A percentile compares a stretch with the other conserved stretches of the same genome.
These are phyloP conservation scores for Saturnispora mendoncae DNA, from an alignment of 805 yeast species.

Conservation along the genomic window DNA sequence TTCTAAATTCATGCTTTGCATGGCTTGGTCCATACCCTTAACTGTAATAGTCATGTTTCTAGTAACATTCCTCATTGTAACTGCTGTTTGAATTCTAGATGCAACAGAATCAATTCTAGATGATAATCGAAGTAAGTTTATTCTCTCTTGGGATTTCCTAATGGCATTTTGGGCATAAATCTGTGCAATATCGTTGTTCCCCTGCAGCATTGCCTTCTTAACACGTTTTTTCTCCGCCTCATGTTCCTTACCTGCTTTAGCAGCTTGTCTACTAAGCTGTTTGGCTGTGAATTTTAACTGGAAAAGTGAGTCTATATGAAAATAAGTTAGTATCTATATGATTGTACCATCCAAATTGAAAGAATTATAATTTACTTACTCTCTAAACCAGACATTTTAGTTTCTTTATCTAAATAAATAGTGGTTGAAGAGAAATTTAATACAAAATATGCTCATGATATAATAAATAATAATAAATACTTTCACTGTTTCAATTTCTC, in stretches of 20 bases:
- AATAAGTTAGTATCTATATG: constrained; percentile 9
- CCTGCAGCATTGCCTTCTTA: constrained; percentile 79
- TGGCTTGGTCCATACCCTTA: constrained; percentile 91
- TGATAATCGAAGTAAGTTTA: constrained; percentile 71
- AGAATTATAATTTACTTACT: too few relatives aligned
- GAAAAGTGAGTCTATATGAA: constrained; percentile 46
- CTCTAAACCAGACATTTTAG: constrained; percentile 33
- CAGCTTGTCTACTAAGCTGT: constrained; percentile 82
- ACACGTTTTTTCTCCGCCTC: constrained; percentile 77
- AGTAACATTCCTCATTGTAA: constrained; percentile 92
- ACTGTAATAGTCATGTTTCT: constrained; percentile 91
- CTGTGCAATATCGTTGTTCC: constrained; percentile 85
- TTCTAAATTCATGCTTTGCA: constrained; percentile 92
- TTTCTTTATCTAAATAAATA: neutral
- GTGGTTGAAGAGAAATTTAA: neutral
- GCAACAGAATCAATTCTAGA: constrained; percentile 95
- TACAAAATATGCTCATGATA: constrained; percentile 6
- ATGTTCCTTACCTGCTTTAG: constrained; percentile 86
- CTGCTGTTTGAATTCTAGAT: constrained; percentile 93
- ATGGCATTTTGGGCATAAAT: constrained; percentile 95
- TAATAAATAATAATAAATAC: neutral
- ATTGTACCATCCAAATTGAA: too few relatives aligned
- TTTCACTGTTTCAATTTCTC: constrained; percentile 17
- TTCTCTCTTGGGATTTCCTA: constrained; percentile 77
- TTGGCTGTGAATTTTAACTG: constrained; percentile 85